These are phyloP conservation scores for Draba incana DNA, from an alignment of 345 rosid species.

Conservation along the genomic window DNA sequence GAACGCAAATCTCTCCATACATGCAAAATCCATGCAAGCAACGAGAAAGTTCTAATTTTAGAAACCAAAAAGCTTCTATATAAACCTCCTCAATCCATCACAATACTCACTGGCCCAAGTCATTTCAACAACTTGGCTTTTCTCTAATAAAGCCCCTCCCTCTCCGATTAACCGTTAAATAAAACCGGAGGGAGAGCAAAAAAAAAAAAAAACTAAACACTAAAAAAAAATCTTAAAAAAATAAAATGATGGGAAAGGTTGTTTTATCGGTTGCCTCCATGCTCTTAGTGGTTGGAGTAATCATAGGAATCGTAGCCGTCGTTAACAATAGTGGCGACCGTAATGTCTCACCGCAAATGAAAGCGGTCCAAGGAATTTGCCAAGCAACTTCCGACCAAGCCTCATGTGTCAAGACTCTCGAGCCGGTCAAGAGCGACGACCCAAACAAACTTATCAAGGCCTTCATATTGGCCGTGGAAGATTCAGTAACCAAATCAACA, in stretches of 20 bases:
- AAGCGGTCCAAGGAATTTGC: slow-evolving; percentile 52
- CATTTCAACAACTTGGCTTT: slow-evolving; percentile 44
- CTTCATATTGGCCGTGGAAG: slow-evolving; percentile 44
- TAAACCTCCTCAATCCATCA: slow-evolving; percentile 12
- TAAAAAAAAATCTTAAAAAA: neutral
- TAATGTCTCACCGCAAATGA: slow-evolving; percentile 44
- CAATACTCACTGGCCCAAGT: slow-evolving; percentile 40
- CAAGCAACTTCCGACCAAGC: slow-evolving; percentile 53
- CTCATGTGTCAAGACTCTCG: slow-evolving; percentile 57
- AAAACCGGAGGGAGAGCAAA: slow-evolving; percentile 40
- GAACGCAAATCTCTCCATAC: slow-evolving; percentile 25
- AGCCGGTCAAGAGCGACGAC: slow-evolving; percentile 48
- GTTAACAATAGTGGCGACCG: slow-evolving; percentile 16
- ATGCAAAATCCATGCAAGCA: slow-evolving; percentile 36
- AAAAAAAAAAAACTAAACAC: slow-evolving; percentile 4
- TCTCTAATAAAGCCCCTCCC: slow-evolving; percentile 44
- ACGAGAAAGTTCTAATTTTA: slow-evolving; percentile 25
- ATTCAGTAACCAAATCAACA: slow-evolving; percentile 41
- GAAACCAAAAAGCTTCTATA: slow-evolving; percentile 33
- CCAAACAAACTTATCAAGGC: slow-evolving; percentile 59
- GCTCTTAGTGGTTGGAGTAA: slow-evolving; percentile 53
- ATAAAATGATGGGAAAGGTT: slow-evolving; percentile 43
- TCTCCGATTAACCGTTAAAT: slow-evolving; percentile 41
- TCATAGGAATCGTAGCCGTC: slow-evolving; percentile 48
- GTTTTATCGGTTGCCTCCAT: slow-evolving; percentile 56